Evolutionary conservation across 352 stramenopile genomes (phyloP).

Genomic region (Phytophthora pluvialis): DNA sequence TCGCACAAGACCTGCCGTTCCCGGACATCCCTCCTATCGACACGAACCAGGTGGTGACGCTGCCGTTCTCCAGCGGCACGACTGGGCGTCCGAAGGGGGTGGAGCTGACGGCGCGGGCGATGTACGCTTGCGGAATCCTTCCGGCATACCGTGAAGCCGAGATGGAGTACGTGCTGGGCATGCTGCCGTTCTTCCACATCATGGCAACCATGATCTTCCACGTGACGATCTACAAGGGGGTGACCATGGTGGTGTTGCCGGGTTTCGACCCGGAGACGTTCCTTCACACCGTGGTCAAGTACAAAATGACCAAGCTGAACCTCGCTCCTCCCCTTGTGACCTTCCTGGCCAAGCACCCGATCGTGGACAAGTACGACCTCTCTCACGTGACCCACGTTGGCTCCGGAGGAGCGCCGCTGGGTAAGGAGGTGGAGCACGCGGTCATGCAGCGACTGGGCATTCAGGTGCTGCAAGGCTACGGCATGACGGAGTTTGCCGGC

Average conservation of each 20-base stretch:
- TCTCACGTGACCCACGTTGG: constrained; percentile 74
- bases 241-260: constrained; percentile 87
- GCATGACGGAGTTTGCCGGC: constrained; percentile 68
- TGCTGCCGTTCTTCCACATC: constrained; percentile 97
- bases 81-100: constrained; percentile 92
- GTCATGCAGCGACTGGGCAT: constrained; percentile 66
- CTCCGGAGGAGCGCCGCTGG: constrained; percentile 84
- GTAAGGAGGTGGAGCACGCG: constrained; percentile 72
- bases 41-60: constrained; percentile 34
- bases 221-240: constrained; percentile 79
- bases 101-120: constrained; percentile 86
- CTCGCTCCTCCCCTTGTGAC: constrained; percentile 86
- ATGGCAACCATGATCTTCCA: constrained; percentile 91
- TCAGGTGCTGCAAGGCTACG: constrained; percentile 55
- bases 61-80: constrained; percentile 94
- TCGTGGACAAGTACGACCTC: constrained; percentile 90
- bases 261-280: constrained; percentile 92
- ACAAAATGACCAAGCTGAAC: constrained; percentile 47
- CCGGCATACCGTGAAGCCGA: constrained; percentile 49
- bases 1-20: constrained; percentile 33
- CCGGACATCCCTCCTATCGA: constrained; percentile 35
- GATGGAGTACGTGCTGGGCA: constrained; percentile 41
- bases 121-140: constrained; percentile 84
- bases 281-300: constrained; percentile 70
- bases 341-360: constrained; percentile 84